Evolutionary conservation across 2,329 filamentous ascomycete species (phyloP).

Genomic region (Diaporthe ampelina): DNA sequence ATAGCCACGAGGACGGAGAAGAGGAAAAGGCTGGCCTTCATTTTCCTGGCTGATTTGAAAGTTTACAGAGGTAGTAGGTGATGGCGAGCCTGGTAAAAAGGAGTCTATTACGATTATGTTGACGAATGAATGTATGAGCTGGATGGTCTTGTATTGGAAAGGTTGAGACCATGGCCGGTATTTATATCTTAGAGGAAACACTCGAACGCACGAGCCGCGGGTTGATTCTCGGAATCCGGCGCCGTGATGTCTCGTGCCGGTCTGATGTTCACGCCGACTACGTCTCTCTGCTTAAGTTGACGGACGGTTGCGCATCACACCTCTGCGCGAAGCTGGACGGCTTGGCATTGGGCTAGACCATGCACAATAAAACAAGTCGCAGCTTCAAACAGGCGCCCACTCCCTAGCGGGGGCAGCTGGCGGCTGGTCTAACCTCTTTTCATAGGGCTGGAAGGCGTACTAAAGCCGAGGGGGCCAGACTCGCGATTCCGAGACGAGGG

Average conservation of each 20-base stretch:
- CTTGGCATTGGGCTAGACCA: not conserved
- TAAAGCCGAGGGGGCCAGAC: not conserved
- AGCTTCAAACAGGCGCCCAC: not conserved
- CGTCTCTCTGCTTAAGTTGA: not conserved
- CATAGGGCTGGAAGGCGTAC: not conserved
- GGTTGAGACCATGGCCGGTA: not conserved
- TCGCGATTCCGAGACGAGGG: not conserved
- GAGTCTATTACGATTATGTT: not conserved
- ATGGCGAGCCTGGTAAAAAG: too few species aligned
- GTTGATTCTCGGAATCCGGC: not conserved
- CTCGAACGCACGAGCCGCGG: not conserved
- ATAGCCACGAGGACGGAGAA: not conserved
- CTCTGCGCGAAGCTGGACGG: not conserved
- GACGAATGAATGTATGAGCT: not conserved
- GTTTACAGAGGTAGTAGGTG: not conserved
- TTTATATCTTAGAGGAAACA: not conserved
- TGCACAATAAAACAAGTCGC: not conserved
- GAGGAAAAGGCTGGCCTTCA: not conserved
- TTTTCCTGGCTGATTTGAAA: not conserved
- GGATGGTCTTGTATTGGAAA: too few species aligned
- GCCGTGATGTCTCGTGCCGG: not conserved
- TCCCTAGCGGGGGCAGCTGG: not conserved
- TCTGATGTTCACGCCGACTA: not conserved
- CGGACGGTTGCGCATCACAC: not conserved
- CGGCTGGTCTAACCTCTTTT: not conserved